These are phyloP conservation scores for Aristolochia contorta DNA, from an alignment of 164 flowering plant genomes.

Conservation along the genomic window DNA sequence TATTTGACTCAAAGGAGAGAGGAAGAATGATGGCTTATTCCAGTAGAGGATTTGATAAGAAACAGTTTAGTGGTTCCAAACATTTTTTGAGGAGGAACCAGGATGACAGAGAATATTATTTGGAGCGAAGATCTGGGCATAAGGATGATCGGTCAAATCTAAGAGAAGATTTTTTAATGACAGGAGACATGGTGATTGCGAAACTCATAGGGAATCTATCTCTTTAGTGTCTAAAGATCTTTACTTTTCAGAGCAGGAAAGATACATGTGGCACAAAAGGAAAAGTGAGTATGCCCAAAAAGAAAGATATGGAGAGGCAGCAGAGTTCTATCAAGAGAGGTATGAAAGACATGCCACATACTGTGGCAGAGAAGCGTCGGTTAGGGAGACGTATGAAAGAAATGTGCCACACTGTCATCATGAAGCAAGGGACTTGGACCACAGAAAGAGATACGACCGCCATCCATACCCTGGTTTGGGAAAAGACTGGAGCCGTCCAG, in stretches of 20 bases:
- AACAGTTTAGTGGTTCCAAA: slow-evolving; percentile 7
- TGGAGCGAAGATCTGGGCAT: slow-evolving; percentile 11
- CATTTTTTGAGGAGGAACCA: slow-evolving; percentile 13
- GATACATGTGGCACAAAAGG: slow-evolving; percentile 13
- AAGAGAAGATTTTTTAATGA: slow-evolving; percentile 14
- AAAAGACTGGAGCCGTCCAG: slow-evolving; percentile 1
- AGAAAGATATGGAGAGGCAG: slow-evolving; percentile 15
- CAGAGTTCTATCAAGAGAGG: slow-evolving; percentile 8
- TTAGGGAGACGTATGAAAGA: slow-evolving; percentile 13
- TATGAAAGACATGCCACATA: slow-evolving; percentile 13
- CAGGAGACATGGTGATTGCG: slow-evolving; percentile 9
- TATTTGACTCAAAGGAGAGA: slow-evolving; percentile 12
- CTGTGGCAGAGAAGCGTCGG: slow-evolving; percentile 11
- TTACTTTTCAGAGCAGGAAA: slow-evolving; percentile 15
- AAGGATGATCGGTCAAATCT: slow-evolving; percentile 10
- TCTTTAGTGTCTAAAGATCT: slow-evolving; percentile 12
- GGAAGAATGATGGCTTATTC: slow-evolving; percentile 8
- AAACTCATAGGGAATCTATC: slow-evolving; percentile 12
- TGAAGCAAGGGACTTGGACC: slow-evolving; percentile 15
- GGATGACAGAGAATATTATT: slow-evolving; percentile 17
- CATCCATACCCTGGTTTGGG: neutral
- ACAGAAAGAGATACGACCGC: slow-evolving; percentile 17
- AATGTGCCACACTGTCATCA: slow-evolving; percentile 12
- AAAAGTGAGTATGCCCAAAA: slow-evolving; percentile 16
- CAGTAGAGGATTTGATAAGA: slow-evolving; percentile 12